phyloP scores from a whole-genome alignment of 306 rosid species.

The Corylus heterophylla region DNA sequence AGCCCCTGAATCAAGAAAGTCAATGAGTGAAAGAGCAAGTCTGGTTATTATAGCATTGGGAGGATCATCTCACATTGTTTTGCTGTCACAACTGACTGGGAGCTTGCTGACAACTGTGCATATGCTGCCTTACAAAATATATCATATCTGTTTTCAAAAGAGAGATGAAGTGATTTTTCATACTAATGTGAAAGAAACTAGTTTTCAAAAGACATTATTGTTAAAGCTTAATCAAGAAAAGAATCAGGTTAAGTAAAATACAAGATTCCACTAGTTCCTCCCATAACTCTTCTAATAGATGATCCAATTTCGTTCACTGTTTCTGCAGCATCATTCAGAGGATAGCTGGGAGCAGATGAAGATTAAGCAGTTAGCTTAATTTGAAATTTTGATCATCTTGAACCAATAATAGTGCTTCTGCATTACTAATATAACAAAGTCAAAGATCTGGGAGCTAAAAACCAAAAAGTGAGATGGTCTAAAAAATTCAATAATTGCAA shows the following conservation, averaged over 20 bases:
- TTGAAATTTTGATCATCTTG: constrained; percentile 22
- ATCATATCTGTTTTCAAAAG: constrained; percentile 50
- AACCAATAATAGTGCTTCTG: constrained; percentile 10
- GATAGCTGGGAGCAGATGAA: constrained; percentile 63
- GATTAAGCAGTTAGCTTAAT: constrained; percentile 24
- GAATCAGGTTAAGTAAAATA: constrained; percentile 38
- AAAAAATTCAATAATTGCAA: constrained; percentile 12
- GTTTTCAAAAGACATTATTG: constrained; percentile 8
- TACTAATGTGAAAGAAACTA: background rate
- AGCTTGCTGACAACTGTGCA: constrained; percentile 58
- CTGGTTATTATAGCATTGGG: constrained; percentile 18
- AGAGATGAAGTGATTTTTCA: background rate
- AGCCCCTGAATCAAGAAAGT: constrained; percentile 66
- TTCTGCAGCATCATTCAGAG: constrained; percentile 90
- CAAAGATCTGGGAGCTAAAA: constrained; percentile 3
- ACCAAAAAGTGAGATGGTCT: background rate
- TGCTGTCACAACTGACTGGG: constrained; percentile 44
- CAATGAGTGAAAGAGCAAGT: constrained; percentile 19
- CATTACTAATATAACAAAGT: background rate
- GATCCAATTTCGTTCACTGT: constrained; percentile 82
- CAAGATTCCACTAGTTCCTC: constrained; percentile 97
- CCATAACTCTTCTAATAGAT: constrained; percentile 82
- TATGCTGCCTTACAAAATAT: constrained; percentile 84
- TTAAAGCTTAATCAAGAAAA: constrained; percentile 22
- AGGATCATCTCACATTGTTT: constrained; percentile 63